Percentiles rank a stretch among this genome's conserved stretches.
These are phyloP conservation scores for Papiliotrema terrestris DNA, from an alignment of 1,284 basidiomycete species.

Conservation along the genomic window DNA sequence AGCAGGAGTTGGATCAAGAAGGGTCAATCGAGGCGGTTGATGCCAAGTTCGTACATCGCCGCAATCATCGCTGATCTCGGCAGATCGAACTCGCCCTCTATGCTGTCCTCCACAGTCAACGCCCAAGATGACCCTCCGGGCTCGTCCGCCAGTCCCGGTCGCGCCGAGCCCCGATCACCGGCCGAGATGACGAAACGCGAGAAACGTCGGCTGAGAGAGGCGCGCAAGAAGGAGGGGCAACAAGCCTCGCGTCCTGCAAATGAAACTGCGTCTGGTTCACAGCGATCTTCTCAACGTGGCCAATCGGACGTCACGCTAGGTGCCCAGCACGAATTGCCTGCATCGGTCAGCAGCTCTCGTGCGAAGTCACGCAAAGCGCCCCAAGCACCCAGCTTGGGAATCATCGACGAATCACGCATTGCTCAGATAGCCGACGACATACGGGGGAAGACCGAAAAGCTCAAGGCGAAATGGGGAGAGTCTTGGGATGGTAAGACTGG, in stretches of 20 bases:
- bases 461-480: conserved; percentile 37
- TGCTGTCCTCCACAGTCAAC: background rate
- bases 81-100: too few relatives aligned
- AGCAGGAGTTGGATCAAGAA: background rate
- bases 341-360: too few relatives aligned
- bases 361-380: too few relatives aligned
- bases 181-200: conserved; percentile 59
- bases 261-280: background rate
- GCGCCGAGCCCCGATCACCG: too few relatives aligned
- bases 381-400: too few relatives aligned
- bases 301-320: too few relatives aligned
- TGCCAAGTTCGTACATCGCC: too few relatives aligned
- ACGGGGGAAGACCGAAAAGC: conserved; percentile 29
- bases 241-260: conserved; percentile 4
- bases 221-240: conserved; percentile 24
- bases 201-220: conserved; percentile 59
- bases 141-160: conserved; percentile 52
- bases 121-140: background rate
- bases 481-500: conserved; percentile 27
- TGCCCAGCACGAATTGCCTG: too few relatives aligned
- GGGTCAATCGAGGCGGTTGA: too few relatives aligned
- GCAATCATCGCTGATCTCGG: too few relatives aligned
- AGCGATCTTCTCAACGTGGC: too few relatives aligned
- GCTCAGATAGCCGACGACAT: conserved; percentile 11
- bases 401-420: too few relatives aligned